Conservation (phyloP, 371 early-diverging fungal species). For the Mortierella sp. region DNA sequence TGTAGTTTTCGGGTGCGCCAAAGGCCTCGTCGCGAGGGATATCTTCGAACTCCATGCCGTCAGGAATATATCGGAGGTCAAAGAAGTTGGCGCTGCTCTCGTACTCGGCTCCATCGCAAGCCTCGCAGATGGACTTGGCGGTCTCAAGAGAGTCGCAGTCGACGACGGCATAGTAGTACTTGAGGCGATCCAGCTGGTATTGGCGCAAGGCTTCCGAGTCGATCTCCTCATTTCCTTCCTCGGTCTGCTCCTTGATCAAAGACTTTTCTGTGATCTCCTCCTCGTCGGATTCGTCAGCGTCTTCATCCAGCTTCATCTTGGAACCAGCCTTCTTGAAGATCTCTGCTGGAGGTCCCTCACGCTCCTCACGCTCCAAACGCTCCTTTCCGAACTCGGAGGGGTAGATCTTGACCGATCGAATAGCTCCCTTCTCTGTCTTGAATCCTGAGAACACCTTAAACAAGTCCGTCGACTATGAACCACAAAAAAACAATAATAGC, state of each 20-base stretch:
- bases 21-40: conserved; percentile 76
- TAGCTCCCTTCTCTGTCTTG: conserved; percentile 82
- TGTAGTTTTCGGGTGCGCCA: conserved; percentile 85
- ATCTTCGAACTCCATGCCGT: conserved; percentile 90
- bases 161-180: conserved; percentile 95
- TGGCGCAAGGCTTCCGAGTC: conserved; percentile 88
- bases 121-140: conserved; percentile 85
- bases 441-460: conserved; percentile 90
- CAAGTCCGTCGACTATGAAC: conserved; percentile 82
- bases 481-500: not conserved
- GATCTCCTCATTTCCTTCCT: conserved; percentile 81
- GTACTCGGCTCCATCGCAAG: conserved; percentile 96
- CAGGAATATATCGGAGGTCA: conserved; percentile 97
- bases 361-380: conserved; percentile 81
- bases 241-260: conserved; percentile 66
- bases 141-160: conserved; percentile 93
- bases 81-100: conserved; percentile 95
- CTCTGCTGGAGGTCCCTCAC: conserved; percentile 89
- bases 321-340: conserved; percentile 69
- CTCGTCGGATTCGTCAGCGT: conserved; percentile 63
- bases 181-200: conserved; percentile 94
- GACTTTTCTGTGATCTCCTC: conserved; percentile 67
- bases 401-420: conserved; percentile 89
- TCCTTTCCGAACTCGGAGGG: conserved; percentile 98
- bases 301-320: conserved; percentile 59